Conservation (phyloP, 345 rosid genomes). For the Rhodamnia rubescens region DNA sequence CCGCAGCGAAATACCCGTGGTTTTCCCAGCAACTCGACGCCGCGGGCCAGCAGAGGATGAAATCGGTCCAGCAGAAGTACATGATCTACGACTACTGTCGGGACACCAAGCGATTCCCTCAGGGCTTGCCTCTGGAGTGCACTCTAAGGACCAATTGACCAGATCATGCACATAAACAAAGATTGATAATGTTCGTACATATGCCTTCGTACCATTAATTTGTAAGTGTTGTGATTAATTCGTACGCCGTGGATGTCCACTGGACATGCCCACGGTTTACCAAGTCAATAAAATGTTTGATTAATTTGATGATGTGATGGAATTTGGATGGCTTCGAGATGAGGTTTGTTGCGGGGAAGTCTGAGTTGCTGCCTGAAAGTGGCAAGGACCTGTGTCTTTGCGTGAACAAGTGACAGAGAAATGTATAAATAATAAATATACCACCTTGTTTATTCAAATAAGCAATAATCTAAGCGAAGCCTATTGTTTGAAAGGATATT, state of each 20-base stretch:
- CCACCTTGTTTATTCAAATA: not conserved
- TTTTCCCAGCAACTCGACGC: constrained; percentile 21
- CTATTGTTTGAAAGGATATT: not conserved
- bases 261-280: not conserved
- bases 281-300: not conserved
- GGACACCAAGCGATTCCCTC: constrained; percentile 39
- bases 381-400: not conserved
- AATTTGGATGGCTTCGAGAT: not conserved
- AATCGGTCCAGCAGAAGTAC: constrained; percentile 47
- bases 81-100: constrained; percentile 64
- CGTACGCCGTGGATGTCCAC: not conserved
- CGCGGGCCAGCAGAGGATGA: constrained; percentile 7
- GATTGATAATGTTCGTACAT: not conserved
- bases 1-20: constrained; percentile 9
- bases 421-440: not conserved
- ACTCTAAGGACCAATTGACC: not conserved
- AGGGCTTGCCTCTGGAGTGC: constrained; percentile 6
- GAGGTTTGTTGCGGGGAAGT: not conserved
- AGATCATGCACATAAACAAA: not conserved
- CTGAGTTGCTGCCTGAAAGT: not conserved
- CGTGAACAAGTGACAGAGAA: not conserved
- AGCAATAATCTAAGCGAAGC: not conserved
- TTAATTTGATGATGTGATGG: not conserved
- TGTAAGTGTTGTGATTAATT: not conserved
- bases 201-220: not conserved